These are phyloP conservation scores for Cystofilobasidium bisporidii DNA, from an alignment of 768 basidiomycete species.

Conservation along the genomic window DNA sequence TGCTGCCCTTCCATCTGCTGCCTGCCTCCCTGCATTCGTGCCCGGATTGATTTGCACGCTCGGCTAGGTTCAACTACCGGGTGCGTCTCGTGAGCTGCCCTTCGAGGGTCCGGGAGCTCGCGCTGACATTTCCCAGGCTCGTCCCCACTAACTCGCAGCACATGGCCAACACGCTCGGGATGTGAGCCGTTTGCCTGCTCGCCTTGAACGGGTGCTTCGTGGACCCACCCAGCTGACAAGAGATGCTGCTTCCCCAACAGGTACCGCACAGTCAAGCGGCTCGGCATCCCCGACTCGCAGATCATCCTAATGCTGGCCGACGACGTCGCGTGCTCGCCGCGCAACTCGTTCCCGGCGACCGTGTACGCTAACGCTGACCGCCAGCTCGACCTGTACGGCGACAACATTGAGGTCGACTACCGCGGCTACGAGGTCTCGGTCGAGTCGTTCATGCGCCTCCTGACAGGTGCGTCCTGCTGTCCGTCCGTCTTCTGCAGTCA, in stretches of 20 bases:
- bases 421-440: conserved; percentile 96
- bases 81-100: too few species aligned
- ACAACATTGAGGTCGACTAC: conserved; percentile 96
- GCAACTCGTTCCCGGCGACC: conserved; percentile 82
- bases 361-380: conserved; percentile 80
- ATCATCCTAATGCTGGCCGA: conserved; percentile 99
- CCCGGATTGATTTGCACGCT: too few species aligned
- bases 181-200: too few species aligned
- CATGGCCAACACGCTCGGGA: conserved; percentile 95
- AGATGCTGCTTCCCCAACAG: conserved; percentile 41
- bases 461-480: conserved; percentile 69
- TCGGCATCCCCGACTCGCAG: conserved; percentile 96
- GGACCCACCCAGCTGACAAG: too few species aligned
- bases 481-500: too few species aligned
- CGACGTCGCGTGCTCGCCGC: conserved; percentile 83
- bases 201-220: too few species aligned
- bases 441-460: conserved; percentile 82
- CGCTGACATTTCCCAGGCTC: too few species aligned
- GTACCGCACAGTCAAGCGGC: conserved; percentile 95
- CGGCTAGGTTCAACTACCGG: too few species aligned
- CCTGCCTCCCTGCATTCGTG: too few species aligned
- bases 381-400: conserved; percentile 81
- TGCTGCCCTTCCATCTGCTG: too few species aligned
- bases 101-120: too few species aligned
- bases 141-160: too few species aligned